Conservation (phyloP, 2,329 filamentous ascomycete genomes). For the Diplodia corticola region DNA sequence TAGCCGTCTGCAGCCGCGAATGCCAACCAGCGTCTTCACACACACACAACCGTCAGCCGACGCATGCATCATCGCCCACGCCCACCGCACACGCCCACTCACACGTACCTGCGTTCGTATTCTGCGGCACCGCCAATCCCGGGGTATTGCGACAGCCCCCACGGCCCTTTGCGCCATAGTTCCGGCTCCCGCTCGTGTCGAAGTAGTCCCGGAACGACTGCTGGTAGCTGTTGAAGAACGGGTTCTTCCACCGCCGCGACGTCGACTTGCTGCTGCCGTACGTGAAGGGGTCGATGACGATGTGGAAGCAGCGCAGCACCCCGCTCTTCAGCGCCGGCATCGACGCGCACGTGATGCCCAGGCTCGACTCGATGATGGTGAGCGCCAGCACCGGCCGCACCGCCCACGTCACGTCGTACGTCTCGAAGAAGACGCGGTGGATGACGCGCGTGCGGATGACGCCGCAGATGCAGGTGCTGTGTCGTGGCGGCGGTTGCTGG, state of each 20-base stretch:
- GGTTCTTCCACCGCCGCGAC: not conserved
- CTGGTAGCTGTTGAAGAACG: not conserved
- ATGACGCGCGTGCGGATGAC: constrained; percentile 43
- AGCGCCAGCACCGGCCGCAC: constrained; percentile 43
- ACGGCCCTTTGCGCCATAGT: too few species aligned
- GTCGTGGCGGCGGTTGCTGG: not conserved
- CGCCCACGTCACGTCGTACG: constrained; percentile 45
- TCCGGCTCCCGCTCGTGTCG: not conserved
- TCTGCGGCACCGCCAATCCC: too few species aligned
- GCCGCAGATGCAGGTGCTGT: constrained; percentile 38
- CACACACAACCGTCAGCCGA: too few species aligned
- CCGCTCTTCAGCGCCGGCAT: constrained; percentile 47
- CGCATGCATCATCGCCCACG: too few species aligned
- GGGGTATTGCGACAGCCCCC: too few species aligned
- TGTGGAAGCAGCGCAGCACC: constrained; percentile 25
- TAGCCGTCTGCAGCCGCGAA: too few species aligned
- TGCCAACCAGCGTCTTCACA: too few species aligned
- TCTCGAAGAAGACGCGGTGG: constrained; percentile 36
- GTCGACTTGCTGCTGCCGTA: not conserved
- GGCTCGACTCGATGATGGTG: constrained; percentile 44
- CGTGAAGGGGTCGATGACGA: not conserved
- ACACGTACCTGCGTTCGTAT: too few species aligned
- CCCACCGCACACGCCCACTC: too few species aligned
- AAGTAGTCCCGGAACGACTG: not conserved
- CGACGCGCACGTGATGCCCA: constrained; percentile 46